Conservation (phyloP, 176 grass and related monocot genomes). For the Avena atlantica region DNA sequence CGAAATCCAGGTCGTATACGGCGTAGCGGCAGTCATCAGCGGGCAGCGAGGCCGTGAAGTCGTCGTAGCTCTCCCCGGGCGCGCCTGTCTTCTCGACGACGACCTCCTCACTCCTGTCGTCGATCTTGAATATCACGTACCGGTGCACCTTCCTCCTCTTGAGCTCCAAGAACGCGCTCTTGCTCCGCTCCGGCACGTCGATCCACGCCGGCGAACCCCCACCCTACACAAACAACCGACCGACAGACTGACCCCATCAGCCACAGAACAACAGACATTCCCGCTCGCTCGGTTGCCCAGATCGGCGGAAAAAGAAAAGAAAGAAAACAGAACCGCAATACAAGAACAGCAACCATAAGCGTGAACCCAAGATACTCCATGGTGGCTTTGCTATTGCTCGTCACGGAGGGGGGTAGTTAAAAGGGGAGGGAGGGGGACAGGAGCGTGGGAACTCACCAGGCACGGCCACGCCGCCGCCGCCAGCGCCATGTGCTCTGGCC, state of each 20-base stretch:
- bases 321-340: background rate
- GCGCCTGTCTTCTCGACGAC: slow-evolving; percentile 67
- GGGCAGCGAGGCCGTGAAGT: slow-evolving; percentile 68
- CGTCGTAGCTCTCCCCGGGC: slow-evolving; percentile 69
- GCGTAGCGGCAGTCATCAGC: slow-evolving; percentile 73
- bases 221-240: slow-evolving; percentile 29
- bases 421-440: background rate
- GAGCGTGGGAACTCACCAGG: slow-evolving; percentile 44
- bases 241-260: slow-evolving; percentile 22
- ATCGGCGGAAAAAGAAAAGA: background rate
- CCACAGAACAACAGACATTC: slow-evolving; percentile 26
- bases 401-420: slow-evolving; percentile 7
- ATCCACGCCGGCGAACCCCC: slow-evolving; percentile 58
- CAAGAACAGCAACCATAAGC: slow-evolving; percentile 38
- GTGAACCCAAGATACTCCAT: slow-evolving; percentile 59
- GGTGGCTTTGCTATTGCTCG: background rate
- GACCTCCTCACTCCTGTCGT: slow-evolving; percentile 66
- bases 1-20: slow-evolving; percentile 79
- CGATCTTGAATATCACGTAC: slow-evolving; percentile 82
- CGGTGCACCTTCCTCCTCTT: slow-evolving; percentile 72
- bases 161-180: slow-evolving; percentile 68
- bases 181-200: slow-evolving; percentile 61
- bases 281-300: slow-evolving; percentile 14
- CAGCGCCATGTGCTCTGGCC: slow-evolving; percentile 45
- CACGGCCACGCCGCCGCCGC: slow-evolving; percentile 42